Conservation (phyloP, 495 filamentous ascomycete species). For the Oleoguttula mirabilis region DNA sequence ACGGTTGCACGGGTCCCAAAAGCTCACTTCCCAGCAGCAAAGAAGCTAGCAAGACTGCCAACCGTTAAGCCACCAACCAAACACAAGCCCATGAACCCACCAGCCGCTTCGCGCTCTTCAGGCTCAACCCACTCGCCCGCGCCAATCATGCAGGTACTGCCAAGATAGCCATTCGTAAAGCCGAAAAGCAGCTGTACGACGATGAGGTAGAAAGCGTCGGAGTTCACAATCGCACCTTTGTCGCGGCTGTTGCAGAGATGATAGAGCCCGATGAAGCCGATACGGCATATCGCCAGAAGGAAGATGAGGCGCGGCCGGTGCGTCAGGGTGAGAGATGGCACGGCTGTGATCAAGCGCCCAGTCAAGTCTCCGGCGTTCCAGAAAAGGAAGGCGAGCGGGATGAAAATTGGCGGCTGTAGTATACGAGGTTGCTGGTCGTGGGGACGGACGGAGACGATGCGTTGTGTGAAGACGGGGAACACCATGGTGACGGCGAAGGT, state of each 20-base stretch:
- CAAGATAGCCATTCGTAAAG: constrained; percentile 72
- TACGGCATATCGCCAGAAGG: constrained; percentile 46
- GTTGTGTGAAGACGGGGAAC: constrained; percentile 82
- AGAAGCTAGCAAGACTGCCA: constrained; percentile 84
- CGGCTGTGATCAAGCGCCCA: constrained; percentile 58
- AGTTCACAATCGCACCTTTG: constrained; percentile 52
- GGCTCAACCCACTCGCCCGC: constrained; percentile 64
- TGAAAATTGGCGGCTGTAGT: constrained; percentile 62
- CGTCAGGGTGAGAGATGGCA: constrained; percentile 48
- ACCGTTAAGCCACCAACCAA: constrained; percentile 70
- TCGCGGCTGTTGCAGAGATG: constrained; percentile 74
- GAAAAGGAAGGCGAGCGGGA: constrained; percentile 79
- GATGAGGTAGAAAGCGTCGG: constrained; percentile 79
- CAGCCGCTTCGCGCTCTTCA: constrained; percentile 73
- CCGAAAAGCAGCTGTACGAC: constrained; percentile 78
- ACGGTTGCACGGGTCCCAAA: no score
- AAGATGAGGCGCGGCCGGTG: constrained; percentile 54
- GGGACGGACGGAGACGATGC: constrained; percentile 52
- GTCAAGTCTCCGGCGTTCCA: constrained; percentile 86
- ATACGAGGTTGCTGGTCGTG: constrained; percentile 41
- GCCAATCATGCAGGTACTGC: constrained; percentile 81
- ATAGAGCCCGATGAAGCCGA: constrained; percentile 73
- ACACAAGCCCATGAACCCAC: constrained; percentile 87
- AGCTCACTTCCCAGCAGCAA: constrained; percentile 36
- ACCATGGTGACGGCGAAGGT: constrained; percentile 82